These are phyloP conservation scores for Physcia stellaris DNA, from an alignment of 495 filamentous ascomycete species.

Conservation along the genomic window DNA sequence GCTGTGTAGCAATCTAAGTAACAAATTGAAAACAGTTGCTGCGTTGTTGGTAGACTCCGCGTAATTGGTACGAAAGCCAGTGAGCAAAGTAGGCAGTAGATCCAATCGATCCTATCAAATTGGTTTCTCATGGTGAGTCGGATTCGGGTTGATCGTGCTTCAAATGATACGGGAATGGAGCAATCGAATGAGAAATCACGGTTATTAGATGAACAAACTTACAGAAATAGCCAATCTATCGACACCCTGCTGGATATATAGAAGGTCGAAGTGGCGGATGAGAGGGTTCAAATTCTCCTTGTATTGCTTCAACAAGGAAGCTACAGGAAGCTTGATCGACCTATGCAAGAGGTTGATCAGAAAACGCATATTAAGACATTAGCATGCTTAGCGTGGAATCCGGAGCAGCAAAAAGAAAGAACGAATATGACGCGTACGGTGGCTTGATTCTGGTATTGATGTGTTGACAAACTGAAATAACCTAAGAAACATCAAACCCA, in stretches of 20 bases:
- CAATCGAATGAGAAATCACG: no score
- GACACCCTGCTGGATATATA: conserved; percentile 80
- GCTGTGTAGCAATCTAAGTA: conserved; percentile 59
- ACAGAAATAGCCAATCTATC: conserved; percentile 40
- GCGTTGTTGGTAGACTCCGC: conserved; percentile 46
- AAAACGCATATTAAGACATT: no score
- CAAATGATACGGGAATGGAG: no score
- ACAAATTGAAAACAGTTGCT: conserved; percentile 67
- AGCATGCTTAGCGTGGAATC: no score
- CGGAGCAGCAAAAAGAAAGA: no score
- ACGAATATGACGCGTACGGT: conserved; percentile 21
- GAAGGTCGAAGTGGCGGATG: conserved; percentile 75
- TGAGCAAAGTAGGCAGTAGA: conserved; percentile 56
- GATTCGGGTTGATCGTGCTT: no score
- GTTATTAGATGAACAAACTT: no score
- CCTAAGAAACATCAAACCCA: conserved; percentile 19
- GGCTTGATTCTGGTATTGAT: conserved; percentile 58
- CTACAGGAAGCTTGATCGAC: conserved; percentile 70
- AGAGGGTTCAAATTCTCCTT: conserved; percentile 60
- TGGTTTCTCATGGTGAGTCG: no score
- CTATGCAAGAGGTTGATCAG: conserved; percentile 6
- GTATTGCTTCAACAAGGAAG: conserved; percentile 74
- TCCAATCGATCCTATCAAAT: conserved; percentile 42
- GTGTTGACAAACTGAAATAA: conserved; percentile 65
- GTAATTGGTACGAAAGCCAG: conserved; percentile 52